Evolutionary conservation across 148 eudicot genomes (phyloP).

Genomic region (Rhododendron mucronatum): DNA sequence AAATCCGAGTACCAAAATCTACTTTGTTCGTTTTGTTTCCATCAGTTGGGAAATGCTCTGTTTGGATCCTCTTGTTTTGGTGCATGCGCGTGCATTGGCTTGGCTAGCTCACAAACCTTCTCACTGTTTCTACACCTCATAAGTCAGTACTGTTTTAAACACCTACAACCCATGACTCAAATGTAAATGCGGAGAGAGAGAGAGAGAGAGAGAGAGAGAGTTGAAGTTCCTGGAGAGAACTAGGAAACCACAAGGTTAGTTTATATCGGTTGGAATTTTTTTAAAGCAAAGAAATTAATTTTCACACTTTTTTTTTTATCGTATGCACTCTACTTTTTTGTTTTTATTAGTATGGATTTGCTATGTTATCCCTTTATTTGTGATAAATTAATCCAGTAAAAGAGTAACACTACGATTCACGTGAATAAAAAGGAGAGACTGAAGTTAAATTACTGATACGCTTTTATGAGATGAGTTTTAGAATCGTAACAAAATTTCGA

Average conservation of each 20-base stretch:
- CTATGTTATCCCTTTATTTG: not conserved
- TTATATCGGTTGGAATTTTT: not conserved
- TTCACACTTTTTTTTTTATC: not conserved
- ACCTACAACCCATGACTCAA: not conserved
- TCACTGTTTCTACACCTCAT: not conserved
- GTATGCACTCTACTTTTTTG: not conserved
- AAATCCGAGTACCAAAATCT: conserved; percentile 7
- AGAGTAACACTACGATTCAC: not conserved
- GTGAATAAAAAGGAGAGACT: not conserved
- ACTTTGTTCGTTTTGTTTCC: not conserved
- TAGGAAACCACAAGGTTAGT: not conserved
- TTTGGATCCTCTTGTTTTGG: not conserved
- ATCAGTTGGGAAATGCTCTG: not conserved
- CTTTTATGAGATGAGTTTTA: not conserved
- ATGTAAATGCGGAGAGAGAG: not conserved
- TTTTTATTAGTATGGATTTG: not conserved
- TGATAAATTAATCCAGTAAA: not conserved
- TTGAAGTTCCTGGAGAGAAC: not conserved
- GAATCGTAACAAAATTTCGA: too few species aligned
- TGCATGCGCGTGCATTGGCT: not conserved
- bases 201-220: not conserved
- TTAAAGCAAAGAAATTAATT: not conserved
- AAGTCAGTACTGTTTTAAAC: not conserved
- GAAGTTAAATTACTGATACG: not conserved
- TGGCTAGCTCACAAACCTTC: not conserved